Base-by-base conservation (phyloP, 2,329 filamentous ascomycete species). In the Cadophora luteo-olivacea region DNA sequence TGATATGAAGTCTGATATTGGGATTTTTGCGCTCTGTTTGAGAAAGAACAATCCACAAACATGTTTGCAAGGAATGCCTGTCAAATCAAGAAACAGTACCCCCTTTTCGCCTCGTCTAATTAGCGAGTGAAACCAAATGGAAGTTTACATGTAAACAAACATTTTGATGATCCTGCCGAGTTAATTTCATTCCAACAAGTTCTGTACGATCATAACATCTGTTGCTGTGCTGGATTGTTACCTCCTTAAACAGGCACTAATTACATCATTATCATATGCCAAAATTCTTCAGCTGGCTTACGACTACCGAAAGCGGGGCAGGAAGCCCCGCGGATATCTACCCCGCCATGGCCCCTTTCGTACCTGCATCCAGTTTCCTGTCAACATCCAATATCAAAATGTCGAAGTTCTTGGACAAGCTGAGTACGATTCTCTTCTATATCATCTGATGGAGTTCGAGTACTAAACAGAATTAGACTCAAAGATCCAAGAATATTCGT, bases 221-320 rank as follows among this genome's bases (percentile, higher is more conserved):
- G 41, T 19, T 45, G 6, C 16, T 45, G 14, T 22, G n/a, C n/a
- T 22, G 7, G 22, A 8, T 19, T 19, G 11, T 11, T 45, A 14
- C 19, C 16, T 19, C 2, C 12, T 11, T 14, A 11, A 16, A 16
- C 11, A 19, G 2, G 57, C 36, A 60, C 57, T 45, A 41, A 60
- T 60, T 60, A 60, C 57, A 60, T 60, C 57, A 60, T 60, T 16
- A 45, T 60, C 57, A 41, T 60, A 60, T 60, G 57, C 57, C 57
- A 60, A 38, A 60, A 2, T n/a, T 14, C 16, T 58, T 5, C 29
- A 29, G 19, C 54, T 32, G 38, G 55, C 55, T 38, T 45, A 45
- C 45, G 4, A 60, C 33, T 16, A 25, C 57, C 36, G 22, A 60
- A 60, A 25, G 57, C 22, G 57, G 57, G 57, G 57, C 36, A 45